A percentile compares a stretch with the other conserved stretches of the same genome.
phyloP scores from a whole-genome alignment of 2,329 filamentous ascomycete species.

The Ascochyta koolunga region DNA sequence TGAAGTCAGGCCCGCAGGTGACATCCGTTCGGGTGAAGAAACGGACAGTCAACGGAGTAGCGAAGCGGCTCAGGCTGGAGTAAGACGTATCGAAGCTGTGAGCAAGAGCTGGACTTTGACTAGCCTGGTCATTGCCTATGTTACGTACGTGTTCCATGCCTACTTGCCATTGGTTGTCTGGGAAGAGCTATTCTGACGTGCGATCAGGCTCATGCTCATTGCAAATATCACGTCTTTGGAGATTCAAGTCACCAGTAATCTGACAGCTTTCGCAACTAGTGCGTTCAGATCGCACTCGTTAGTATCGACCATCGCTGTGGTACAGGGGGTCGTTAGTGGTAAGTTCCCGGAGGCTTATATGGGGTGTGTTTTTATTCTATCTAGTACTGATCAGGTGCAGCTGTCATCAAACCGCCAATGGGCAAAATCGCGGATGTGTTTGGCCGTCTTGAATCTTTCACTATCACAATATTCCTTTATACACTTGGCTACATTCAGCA shows the following conservation, averaged over 20 bases:
- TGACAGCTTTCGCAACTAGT: conserved; percentile 70
- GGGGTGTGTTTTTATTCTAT: no score
- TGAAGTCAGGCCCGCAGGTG: conserved; percentile 4
- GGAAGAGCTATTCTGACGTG: conserved; percentile 11
- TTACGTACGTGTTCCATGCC: conserved; percentile 34
- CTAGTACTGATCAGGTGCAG: conserved; percentile 24
- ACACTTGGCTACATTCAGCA: conserved; percentile 64
- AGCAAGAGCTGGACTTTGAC: conserved; percentile 56
- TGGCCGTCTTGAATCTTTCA: conserved; percentile 65
- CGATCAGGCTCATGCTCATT: conserved; percentile 57
- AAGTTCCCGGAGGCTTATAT: neutral
- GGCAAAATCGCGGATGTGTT: conserved; percentile 68
- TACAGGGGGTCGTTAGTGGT: conserved; percentile 65
- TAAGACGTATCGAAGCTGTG: conserved; percentile 57
- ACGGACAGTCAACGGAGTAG: conserved; percentile 14
- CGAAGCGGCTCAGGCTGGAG: conserved; percentile 51
- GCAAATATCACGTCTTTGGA: conserved; percentile 72
- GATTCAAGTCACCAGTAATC: conserved; percentile 65
- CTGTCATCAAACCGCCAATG: conserved; percentile 66
- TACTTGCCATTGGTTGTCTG: neutral
- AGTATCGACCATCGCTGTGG: conserved; percentile 67
- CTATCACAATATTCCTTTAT: conserved; percentile 60
- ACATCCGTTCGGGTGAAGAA: conserved; percentile 12
- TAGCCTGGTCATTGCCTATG: conserved; percentile 56
- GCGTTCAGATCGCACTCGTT: conserved; percentile 67